phyloP scores from a whole-genome alignment of 768 basidiomycete genomes.

The Thelephora ganbajun region DNA sequence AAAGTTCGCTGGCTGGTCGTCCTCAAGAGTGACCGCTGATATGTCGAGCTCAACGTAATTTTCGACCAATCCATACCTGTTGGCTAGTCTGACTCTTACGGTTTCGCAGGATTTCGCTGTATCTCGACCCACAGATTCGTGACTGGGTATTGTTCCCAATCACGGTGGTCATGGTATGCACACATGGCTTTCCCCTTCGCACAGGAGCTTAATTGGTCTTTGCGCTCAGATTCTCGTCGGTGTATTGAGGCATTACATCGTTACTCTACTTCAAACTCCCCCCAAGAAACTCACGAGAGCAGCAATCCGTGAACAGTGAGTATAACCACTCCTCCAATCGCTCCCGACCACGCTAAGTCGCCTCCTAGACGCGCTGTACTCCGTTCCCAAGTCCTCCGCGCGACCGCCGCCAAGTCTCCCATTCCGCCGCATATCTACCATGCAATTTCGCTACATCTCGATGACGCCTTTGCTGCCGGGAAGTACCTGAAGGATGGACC shows the following conservation, averaged over 20 bases:
- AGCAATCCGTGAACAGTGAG: conserved; percentile 88
- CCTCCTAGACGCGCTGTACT: conserved; percentile 52
- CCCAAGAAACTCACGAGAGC: conserved; percentile 71
- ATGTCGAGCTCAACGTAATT: conserved; percentile 19
- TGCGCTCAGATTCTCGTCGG: conserved; percentile 72
- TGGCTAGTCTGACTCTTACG: background rate
- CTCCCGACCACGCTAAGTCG: conserved; percentile 1
- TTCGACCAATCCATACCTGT: background rate
- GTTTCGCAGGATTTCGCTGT: conserved; percentile 30
- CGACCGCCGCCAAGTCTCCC: conserved; percentile 70
- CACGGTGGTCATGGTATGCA: conserved; percentile 85
- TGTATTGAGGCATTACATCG: conserved; percentile 84
- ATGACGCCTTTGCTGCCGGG: conserved; percentile 57
- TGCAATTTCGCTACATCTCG: conserved; percentile 62
- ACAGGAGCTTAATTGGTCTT: conserved; percentile 1
- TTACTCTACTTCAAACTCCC: conserved; percentile 66
- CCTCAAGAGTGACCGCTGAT: conserved; percentile 2
- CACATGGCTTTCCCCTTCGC: conserved; percentile 2
- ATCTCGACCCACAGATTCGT: conserved; percentile 92
- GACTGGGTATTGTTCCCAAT: conserved; percentile 94
- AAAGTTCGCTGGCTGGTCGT: too few species aligned
- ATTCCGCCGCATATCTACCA: conserved; percentile 62
- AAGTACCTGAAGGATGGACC: conserved; percentile 80
- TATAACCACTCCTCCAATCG: conserved; percentile 5
- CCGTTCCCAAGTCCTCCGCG: conserved; percentile 74